phyloP scores from a whole-genome alignment of 768 basidiomycete species.

The Amanita thiersii region DNA sequence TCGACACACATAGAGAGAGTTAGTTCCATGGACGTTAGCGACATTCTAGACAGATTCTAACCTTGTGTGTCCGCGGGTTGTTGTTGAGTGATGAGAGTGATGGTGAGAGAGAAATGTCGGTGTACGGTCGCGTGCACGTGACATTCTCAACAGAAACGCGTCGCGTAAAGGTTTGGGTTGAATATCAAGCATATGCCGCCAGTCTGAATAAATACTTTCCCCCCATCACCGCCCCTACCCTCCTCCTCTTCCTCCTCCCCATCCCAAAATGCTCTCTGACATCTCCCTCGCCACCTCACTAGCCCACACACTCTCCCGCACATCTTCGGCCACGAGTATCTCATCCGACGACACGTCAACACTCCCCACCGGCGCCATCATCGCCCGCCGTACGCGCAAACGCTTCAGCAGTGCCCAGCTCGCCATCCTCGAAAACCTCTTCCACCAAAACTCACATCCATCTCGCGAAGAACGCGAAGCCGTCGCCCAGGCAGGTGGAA shows the following conservation, averaged over 20 bases:
- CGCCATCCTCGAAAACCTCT: slow-evolving; percentile 65
- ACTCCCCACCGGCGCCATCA: slow-evolving; percentile 21
- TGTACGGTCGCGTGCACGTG: slow-evolving; percentile 6
- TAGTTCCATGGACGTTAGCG: background rate
- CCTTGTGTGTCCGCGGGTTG: slow-evolving; percentile 7
- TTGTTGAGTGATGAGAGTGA: no score
- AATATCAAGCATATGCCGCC: slow-evolving; percentile 2
- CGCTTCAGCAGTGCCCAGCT: slow-evolving; percentile 63
- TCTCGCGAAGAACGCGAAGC: slow-evolving; percentile 66
- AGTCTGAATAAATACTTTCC: slow-evolving; percentile 16
- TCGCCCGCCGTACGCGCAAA: slow-evolving; percentile 55
- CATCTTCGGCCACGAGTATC: slow-evolving; percentile 48
- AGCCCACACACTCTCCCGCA: slow-evolving; percentile 36
- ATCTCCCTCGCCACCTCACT: slow-evolving; percentile 1
- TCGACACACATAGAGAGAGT: no score
- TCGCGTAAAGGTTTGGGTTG: slow-evolving; percentile 11
- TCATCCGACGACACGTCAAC: slow-evolving; percentile 38
- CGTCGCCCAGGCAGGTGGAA: slow-evolving; percentile 50
- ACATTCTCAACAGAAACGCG: slow-evolving; percentile 7
- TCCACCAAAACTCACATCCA: slow-evolving; percentile 65
- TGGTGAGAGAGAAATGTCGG: background rate
- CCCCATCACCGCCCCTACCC: slow-evolving; percentile 7
- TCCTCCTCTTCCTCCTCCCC: slow-evolving; percentile 10
- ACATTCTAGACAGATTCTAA: background rate
- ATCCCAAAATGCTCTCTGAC: background rate